Conservation (phyloP, 1,284 basidiomycete genomes). For the Hortiboletus rubellus region DNA sequence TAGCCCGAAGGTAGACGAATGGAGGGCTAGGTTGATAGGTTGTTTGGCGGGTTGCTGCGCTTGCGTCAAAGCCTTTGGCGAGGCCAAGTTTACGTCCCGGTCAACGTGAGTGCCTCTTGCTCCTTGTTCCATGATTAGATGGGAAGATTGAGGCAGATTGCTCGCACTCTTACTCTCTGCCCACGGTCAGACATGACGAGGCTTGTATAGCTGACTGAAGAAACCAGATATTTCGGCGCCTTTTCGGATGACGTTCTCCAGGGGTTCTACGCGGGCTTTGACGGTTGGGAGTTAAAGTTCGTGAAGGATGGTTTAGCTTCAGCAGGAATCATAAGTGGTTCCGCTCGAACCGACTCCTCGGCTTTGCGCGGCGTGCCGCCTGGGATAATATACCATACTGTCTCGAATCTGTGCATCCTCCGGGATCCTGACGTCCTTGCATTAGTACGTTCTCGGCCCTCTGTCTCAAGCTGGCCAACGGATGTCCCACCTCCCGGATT, state of each 20-base stretch:
- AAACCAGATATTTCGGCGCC: conserved; percentile 63
- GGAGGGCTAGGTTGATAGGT: conserved; percentile 57
- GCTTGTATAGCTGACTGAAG: conserved; percentile 21
- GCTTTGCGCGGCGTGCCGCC: conserved; percentile 41
- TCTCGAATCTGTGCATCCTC: conserved; percentile 66
- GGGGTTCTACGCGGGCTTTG: conserved; percentile 65
- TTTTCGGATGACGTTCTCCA: conserved; percentile 51
- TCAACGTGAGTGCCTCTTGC: conserved; percentile 56
- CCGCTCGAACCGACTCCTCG: conserved; percentile 11
- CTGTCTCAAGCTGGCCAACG: conserved; percentile 55
- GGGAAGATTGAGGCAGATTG: conserved; percentile 7
- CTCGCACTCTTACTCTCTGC: conserved; percentile 10
- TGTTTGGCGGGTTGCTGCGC: conserved; percentile 63
- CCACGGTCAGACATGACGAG: conserved; percentile 3
- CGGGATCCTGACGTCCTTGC: conserved; percentile 49
- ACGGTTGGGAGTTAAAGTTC: conserved; percentile 61
- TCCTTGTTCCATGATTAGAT: background rate
- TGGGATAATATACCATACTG: conserved; percentile 61
- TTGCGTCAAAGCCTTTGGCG: conserved; percentile 68
- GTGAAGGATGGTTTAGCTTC: conserved; percentile 48
- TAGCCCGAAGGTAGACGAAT: conserved; percentile 56
- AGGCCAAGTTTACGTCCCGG: conserved; percentile 60
- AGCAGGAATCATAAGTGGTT: conserved; percentile 32
- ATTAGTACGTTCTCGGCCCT: conserved; percentile 44
- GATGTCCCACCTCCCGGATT: conserved; percentile 59